These are phyloP conservation scores for Phytophthora ramorum DNA, from an alignment of 352 stramenopile genomes.

Conservation along the genomic window DNA sequence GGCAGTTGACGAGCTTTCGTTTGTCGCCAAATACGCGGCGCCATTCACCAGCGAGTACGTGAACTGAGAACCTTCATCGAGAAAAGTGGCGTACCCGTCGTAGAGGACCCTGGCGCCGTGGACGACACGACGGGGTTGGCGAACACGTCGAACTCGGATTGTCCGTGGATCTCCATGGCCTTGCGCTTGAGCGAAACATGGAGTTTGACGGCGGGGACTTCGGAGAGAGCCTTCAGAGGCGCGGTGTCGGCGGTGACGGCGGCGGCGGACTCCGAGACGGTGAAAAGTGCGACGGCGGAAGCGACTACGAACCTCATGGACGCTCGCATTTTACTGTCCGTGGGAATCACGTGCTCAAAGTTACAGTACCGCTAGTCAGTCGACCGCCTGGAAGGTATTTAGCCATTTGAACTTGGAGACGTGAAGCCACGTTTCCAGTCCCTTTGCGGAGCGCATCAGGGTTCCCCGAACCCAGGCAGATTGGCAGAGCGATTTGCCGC, in stretches of 20 bases:
- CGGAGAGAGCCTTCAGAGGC: constrained; percentile 7
- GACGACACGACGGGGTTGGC: neutral
- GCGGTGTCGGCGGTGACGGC: neutral
- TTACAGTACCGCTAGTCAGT: neutral
- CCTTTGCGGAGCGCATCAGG: neutral
- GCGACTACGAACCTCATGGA: constrained; percentile 1
- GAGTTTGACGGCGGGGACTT: constrained; percentile 15
- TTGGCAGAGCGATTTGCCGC: constrained; percentile 17
- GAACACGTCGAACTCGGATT: neutral
- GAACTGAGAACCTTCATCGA: constrained; percentile 6
- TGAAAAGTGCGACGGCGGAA: constrained; percentile 1
- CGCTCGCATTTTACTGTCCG: constrained; percentile 5
- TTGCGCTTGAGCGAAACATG: neutral
- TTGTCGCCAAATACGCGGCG: constrained; percentile 29
- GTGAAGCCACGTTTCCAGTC: constrained; percentile 20
- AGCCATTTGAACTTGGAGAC: neutral
- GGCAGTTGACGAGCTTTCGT: neutral
- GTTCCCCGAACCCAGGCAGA: constrained; percentile 18
- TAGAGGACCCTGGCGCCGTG: too few relatives aligned
- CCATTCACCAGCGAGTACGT: constrained; percentile 43
- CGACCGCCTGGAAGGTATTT: neutral
- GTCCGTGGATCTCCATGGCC: constrained; percentile 1
- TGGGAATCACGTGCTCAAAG: neutral
- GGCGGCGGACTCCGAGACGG: neutral
- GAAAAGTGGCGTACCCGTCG: too few relatives aligned